Evolutionary conservation across 768 basidiomycete species (phyloP).

Genomic region (Albatrellus ellisii): DNA sequence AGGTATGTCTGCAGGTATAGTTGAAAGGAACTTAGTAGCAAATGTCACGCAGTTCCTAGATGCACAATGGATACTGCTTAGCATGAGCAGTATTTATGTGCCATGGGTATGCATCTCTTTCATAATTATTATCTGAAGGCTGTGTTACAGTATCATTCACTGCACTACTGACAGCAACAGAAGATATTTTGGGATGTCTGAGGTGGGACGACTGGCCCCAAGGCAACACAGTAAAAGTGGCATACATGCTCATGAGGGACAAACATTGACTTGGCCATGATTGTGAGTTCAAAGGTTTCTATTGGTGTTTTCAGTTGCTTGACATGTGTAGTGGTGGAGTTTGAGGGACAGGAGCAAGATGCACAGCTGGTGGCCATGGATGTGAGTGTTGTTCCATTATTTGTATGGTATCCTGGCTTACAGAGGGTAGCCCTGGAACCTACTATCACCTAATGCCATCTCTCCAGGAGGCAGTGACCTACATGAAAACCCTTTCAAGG

Average conservation of each 20-base stretch:
- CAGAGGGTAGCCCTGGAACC: slow-evolving; percentile 47
- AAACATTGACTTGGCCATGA: slow-evolving; percentile 76
- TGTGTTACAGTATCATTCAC: too few relatives aligned
- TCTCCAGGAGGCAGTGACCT: slow-evolving; percentile 48
- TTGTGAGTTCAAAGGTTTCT: slow-evolving; percentile 38
- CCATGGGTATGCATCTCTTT: too few relatives aligned
- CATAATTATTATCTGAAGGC: too few relatives aligned
- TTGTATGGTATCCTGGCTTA: slow-evolving; percentile 5
- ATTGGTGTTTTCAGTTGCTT: slow-evolving; percentile 10
- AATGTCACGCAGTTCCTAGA: too few relatives aligned
- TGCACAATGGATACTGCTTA: too few relatives aligned
- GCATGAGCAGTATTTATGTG: too few relatives aligned
- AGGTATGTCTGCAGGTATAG: too few relatives aligned
- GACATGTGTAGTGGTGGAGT: slow-evolving; percentile 45
- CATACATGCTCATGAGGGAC: slow-evolving; percentile 87
- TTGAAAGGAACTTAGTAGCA: too few relatives aligned
- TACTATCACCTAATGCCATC: slow-evolving; percentile 50
- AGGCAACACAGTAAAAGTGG: slow-evolving; percentile 91
- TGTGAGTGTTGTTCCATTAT: slow-evolving; percentile 29
- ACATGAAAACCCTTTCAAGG: slow-evolving; percentile 72
- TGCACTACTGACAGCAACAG: too few relatives aligned
- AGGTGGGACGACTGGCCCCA: slow-evolving; percentile 71
- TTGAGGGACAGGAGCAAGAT: slow-evolving; percentile 79
- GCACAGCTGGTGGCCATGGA: slow-evolving; percentile 71
- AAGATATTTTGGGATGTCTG: slow-evolving; percentile 77